These are phyloP conservation scores for Penicillium sp. DNA, from an alignment of 2,329 filamentous ascomycete species.

Conservation along the genomic window DNA sequence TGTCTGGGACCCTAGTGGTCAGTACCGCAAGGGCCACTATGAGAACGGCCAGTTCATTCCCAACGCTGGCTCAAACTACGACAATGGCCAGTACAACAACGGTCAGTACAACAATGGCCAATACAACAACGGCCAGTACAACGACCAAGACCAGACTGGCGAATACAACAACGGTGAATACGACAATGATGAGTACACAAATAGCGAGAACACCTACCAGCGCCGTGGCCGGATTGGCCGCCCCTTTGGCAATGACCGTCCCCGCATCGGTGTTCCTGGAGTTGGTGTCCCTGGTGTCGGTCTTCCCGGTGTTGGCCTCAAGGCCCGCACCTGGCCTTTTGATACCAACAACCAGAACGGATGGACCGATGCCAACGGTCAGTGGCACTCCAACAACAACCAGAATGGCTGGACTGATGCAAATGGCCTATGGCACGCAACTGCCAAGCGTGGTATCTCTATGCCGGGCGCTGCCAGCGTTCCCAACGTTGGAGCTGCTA, in stretches of 20 bases:
- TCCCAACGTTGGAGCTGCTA: background rate
- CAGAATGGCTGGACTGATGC: constrained; percentile 12
- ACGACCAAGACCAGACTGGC: background rate
- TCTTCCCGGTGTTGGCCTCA: constrained; percentile 6
- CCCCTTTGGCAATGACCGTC: constrained; percentile 3
- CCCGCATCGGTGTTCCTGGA: constrained; percentile 1
- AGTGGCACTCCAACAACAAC: constrained; percentile 16
- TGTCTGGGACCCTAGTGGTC: constrained; percentile 22
- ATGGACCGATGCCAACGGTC: constrained; percentile 19
- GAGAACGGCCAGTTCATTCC: constrained; percentile 18
- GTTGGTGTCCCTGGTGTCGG: constrained; percentile 5
- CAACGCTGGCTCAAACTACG: constrained; percentile 14
- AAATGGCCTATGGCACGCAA: constrained; percentile 14
- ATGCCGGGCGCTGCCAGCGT: background rate
- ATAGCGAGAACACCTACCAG: constrained; percentile 8
- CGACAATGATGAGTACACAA: constrained; percentile 4
- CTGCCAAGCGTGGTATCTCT: constrained; percentile 1
- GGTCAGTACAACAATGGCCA: constrained; percentile 7
- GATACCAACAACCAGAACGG: constrained; percentile 13
- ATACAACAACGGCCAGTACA: constrained; percentile 6
- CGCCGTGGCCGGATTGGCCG: constrained; percentile 7
- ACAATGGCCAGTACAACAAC: constrained; percentile 6
- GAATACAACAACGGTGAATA: constrained; percentile 7
- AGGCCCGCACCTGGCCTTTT: constrained; percentile 9
- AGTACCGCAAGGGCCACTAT: constrained; percentile 23